Evolutionary conservation across 108 stramenopile species (phyloP), one percentile per base, ranked within the genome.

Genomic region (Cyclostephanos tholiformis): DNA sequence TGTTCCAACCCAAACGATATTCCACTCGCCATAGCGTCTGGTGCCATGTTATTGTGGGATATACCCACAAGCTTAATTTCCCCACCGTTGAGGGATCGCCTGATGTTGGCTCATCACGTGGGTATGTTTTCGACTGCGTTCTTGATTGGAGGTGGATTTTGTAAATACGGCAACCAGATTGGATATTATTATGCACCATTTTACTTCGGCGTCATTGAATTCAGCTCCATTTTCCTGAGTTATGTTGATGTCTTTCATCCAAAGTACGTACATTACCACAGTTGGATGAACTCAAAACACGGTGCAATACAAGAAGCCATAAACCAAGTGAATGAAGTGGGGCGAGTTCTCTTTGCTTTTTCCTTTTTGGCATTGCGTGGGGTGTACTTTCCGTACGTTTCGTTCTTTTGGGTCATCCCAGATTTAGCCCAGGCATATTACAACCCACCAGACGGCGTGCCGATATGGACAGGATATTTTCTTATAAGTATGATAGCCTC

Each of bases 201-300:
- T 67, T 91, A 86, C 71, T 86, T 88, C 68, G 90, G 90, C 11
- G 83, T 86, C 13, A 83, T 91, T 61, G 90, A 91, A 74, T 55
- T 87, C 12, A 85, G 84, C 53, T 86, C 85, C 6, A 67, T 91
- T 14, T 85, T 85, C 30, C 75, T 91, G 61, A 55, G 67, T 29
- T 63, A 85, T 55, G 86, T 91, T 48, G 87, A 90, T 75, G 49
- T 86, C 1, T 89, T 87, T 52, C 88, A 89, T 82, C 88, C 88
- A 2, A 89, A 87, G 46, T 63, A 86, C 46, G 74, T 74, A 6
- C 50, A 72, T 14, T 89, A 85, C 75, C 65, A 81, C 60, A 71
- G 80, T 13, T 86, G 76, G 69, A 60, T 88, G 69, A 59, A 83
- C 63, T 35, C 36, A 22, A 67, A 73, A 10, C 30, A 55, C 41